A percentile compares a stretch with the other conserved stretches of the same genome.
phyloP scores from a whole-genome alignment of 2,329 filamentous ascomycete genomes.

The Xylariaceae sp. region DNA sequence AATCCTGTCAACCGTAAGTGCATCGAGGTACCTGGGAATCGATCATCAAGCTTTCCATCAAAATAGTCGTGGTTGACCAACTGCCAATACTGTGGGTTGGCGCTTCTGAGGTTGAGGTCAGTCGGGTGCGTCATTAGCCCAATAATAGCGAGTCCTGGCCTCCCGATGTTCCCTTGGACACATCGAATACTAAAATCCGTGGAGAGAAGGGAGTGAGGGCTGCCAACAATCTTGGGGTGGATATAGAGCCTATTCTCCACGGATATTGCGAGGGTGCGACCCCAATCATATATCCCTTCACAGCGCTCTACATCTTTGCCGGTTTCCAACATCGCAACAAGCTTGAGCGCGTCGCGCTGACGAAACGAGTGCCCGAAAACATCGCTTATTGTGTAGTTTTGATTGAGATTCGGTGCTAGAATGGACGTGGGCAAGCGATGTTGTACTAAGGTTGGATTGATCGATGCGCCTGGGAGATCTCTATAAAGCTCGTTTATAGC shows the following conservation, averaged over 20 bases:
- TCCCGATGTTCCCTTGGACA: conserved; percentile 6
- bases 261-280: not conserved
- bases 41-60: conserved; percentile 4
- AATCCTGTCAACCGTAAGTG: conserved; percentile 5
- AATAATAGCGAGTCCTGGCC: conserved; percentile 2
- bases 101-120: not conserved
- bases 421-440: not conserved
- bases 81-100: not conserved
- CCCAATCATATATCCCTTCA: not conserved
- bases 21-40: not conserved
- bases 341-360: not conserved
- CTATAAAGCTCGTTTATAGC: not conserved
- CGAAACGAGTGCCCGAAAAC: not conserved
- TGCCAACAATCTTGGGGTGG: not conserved
- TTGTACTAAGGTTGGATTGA: conserved; percentile 1
- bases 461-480: not conserved
- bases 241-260: conserved; percentile 7
- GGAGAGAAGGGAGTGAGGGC: not conserved
- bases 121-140: not conserved
- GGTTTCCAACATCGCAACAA: not conserved
- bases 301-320: not conserved
- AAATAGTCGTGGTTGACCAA: conserved; percentile 6
- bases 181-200: not conserved
- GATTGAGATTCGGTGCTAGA: no score
- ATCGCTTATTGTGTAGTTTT: not conserved